Percentiles rank a stretch among this genome's conserved stretches.
These are phyloP conservation scores for Moniliophthora roreri DNA, from an alignment of 1,284 basidiomycete species.

Conservation along the genomic window DNA sequence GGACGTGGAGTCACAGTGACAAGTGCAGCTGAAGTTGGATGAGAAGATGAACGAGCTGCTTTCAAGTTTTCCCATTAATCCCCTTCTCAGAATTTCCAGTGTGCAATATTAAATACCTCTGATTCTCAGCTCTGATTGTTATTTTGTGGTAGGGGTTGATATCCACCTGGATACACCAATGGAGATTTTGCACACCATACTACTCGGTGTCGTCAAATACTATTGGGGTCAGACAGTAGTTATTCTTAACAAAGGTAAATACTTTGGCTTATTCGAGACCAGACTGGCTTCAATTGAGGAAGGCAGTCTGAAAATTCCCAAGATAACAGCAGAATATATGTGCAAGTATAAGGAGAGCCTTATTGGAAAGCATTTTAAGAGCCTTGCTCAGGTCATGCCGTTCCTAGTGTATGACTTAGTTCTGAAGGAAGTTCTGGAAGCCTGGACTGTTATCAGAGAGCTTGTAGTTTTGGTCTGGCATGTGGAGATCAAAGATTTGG, in stretches of 20 bases:
- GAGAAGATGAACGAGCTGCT: too few species aligned
- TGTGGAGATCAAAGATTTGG: slow-evolving; percentile 21
- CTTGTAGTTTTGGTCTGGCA: slow-evolving; percentile 23
- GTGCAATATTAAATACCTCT: too few species aligned
- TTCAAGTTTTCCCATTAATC: neutral
- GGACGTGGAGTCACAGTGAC: too few species aligned
- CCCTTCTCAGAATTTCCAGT: neutral
- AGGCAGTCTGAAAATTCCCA: slow-evolving; percentile 19
- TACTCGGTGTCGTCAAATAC: slow-evolving; percentile 36
- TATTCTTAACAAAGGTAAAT: slow-evolving; percentile 6
- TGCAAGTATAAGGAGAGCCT: slow-evolving; percentile 22
- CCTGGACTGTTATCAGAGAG: slow-evolving; percentile 16
- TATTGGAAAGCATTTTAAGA: slow-evolving; percentile 30
- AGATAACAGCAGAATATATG: slow-evolving; percentile 23
- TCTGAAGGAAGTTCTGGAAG: slow-evolving; percentile 9
- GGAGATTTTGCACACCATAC: slow-evolving; percentile 35
- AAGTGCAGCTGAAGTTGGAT: too few species aligned
- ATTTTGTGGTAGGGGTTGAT: slow-evolving; percentile 26
- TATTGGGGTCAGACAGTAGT: slow-evolving; percentile 24
- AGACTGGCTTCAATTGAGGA: slow-evolving; percentile 18
- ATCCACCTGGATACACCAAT: slow-evolving; percentile 32
- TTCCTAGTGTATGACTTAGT: slow-evolving; percentile 25
- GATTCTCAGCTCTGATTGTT: neutral
- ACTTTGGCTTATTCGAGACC: slow-evolving; percentile 7
- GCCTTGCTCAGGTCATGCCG: slow-evolving; percentile 21